Evolutionary conservation across 2,329 filamentous ascomycete species (phyloP), one percentile per base, ranked within the genome.

Genomic region (Fusarium clavum): DNA sequence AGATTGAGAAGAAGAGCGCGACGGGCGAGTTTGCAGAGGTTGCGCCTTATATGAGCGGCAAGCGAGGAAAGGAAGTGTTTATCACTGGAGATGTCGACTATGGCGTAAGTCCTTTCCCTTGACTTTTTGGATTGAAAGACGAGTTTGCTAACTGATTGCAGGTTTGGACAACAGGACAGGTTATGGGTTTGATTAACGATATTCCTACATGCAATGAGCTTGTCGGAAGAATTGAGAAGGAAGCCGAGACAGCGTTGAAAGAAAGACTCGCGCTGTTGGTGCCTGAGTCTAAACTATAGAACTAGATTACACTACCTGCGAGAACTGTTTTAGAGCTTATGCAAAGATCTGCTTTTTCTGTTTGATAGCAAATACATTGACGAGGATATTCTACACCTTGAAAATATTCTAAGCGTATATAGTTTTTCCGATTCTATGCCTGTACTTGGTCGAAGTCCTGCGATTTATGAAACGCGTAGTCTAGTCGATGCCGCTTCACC

Each of bases 141-240:
- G 13, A 3, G 18, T 29, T 53, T 67, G 8, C 64, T 75, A 49
- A 71, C 67, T 52, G 24, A 44, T 69, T 57, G 8, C 60, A 95
- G 92, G 92, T 98, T 41, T 99, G 96, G 96, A 98, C 96, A 22
- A 94, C 95, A 11, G 96, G 96, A 13, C 95, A 98, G 79, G 95
- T 98, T 72, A 97, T 99, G 71, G 93, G 93, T 8, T 79, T 96
- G 59, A 96, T 96, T 67, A 89, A 95, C 73, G 93, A 96, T 75
- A 92, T 94, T 57, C 92, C 92, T 11, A 93, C 91, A 0, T 95
- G 93, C 76, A 86, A 87, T 48, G 89, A 83, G 2, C 82, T 96
- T 27, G 82, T 94, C 12, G 84, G 84, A 72, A 87, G 93, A 61
- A 94, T 96, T 73, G 92, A 94, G 83, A 90, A 85, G 78, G 93